Percentiles rank a stretch among this genome's conserved stretches.
These are phyloP conservation scores for Yamadazyma pseudoaaseri DNA, from an alignment of 1,139 yeast genomes.

Conservation along the genomic window DNA sequence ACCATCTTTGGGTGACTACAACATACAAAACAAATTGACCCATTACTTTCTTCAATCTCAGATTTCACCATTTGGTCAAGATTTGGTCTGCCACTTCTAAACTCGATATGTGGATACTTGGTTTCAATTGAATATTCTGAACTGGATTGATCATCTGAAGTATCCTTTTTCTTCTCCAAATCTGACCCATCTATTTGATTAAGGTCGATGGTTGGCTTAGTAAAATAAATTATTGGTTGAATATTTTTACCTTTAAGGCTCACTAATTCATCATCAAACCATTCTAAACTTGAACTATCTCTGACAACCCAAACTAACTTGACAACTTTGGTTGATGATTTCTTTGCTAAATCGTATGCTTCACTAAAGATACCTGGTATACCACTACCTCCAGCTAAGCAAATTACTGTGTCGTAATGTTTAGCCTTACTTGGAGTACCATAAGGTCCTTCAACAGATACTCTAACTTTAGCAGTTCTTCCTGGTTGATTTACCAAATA, in stretches of 20 bases:
- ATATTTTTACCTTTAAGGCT: conserved; percentile 24
- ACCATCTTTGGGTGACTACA: conserved; percentile 59
- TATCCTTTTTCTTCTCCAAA: conserved; percentile 7
- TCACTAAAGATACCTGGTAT: conserved; percentile 44
- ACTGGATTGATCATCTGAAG: conserved; percentile 3
- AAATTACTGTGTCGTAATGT: conserved; percentile 32
- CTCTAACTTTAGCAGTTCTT: conserved; percentile 25
- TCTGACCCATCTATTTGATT: conserved; percentile 6
- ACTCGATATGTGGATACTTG: conserved; percentile 26
- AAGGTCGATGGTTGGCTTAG: conserved; percentile 22
- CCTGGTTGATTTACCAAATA: conserved; percentile 29
- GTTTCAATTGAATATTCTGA: conserved; percentile 8
- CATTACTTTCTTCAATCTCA: conserved; percentile 28
- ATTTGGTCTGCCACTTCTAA: conserved; percentile 34
- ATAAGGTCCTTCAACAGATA: conserved; percentile 44
- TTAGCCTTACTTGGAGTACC: conserved; percentile 33
- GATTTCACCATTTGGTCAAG: conserved; percentile 24
- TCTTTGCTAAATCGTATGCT: conserved; percentile 26
- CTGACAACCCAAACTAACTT: conserved; percentile 38
- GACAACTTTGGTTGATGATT: conserved; percentile 17
- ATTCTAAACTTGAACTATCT: conserved; percentile 28
- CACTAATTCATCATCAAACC: conserved; percentile 36
- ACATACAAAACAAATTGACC: conserved; percentile 42
- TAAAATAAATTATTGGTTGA: conserved; percentile 30
- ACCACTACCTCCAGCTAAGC: conserved; percentile 44